These are phyloP conservation scores for Calycina herbarum DNA, from an alignment of 2,329 filamentous ascomycete species.

Conservation along the genomic window DNA sequence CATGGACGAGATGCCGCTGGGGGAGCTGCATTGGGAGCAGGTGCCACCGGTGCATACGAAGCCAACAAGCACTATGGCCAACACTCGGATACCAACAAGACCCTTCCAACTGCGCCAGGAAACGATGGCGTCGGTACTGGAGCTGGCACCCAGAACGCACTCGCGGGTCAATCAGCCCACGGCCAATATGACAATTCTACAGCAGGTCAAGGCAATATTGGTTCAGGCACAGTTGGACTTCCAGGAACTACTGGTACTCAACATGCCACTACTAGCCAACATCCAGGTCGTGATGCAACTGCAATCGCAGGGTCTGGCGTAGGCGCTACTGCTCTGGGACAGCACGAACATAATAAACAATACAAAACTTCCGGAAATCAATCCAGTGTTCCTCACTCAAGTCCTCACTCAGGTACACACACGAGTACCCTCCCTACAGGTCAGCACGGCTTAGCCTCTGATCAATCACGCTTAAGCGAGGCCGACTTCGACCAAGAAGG, in stretches of 20 bases:
- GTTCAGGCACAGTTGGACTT: background rate
- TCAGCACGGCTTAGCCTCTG: background rate
- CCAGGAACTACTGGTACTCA: background rate
- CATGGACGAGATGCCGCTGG: constrained; percentile 25
- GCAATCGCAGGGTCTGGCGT: background rate
- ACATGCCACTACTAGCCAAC: background rate
- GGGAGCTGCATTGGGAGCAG: constrained; percentile 25
- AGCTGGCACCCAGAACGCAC: background rate
- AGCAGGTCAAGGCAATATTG: background rate
- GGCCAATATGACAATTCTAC: background rate
- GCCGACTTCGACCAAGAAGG: constrained; percentile 6
- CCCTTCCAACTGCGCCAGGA: background rate
- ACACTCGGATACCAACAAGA: constrained; percentile 11
- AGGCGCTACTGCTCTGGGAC: background rate
- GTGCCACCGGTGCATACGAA: constrained; percentile 20
- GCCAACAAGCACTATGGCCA: constrained; percentile 21
- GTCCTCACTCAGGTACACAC: background rate
- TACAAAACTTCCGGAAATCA: background rate
- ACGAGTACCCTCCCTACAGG: background rate
- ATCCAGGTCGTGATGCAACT: background rate
- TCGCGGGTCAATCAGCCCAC: background rate
- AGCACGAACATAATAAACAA: background rate
- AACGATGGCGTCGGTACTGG: background rate
- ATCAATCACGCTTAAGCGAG: constrained; percentile 1
- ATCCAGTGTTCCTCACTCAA: background rate